A percentile compares a stretch with the other conserved stretches of the same genome.
These are phyloP conservation scores for Silene noctiflora DNA, from an alignment of 179 eudicot genomes.

Conservation along the genomic window DNA sequence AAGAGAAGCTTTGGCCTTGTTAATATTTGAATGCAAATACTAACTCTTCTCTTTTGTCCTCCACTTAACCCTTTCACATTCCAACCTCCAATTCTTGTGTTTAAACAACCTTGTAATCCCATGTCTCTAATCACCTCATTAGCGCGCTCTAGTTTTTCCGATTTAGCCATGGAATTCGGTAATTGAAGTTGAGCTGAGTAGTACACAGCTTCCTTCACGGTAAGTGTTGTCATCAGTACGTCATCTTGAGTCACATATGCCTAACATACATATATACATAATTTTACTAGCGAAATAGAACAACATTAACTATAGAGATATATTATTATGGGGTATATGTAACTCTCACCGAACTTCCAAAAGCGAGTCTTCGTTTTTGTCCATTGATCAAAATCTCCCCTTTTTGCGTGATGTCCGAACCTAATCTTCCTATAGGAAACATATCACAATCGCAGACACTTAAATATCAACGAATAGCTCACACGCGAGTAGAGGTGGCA, in stretches of 20 bases:
- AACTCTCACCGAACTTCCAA: conserved; percentile 60
- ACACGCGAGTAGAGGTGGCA: neutral
- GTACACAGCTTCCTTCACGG: conserved; percentile 65
- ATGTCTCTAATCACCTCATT: conserved; percentile 53
- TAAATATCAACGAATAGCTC: neutral
- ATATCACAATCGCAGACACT: neutral
- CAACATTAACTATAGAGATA: too few species aligned
- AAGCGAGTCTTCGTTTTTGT: conserved; percentile 50
- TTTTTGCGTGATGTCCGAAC: conserved; percentile 39
- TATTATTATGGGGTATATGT: neutral
- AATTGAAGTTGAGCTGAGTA: conserved; percentile 74
- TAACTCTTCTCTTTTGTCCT: conserved; percentile 73
- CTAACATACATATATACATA: conserved; percentile 31
- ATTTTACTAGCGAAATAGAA: too few species aligned
- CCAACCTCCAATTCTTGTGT: conserved; percentile 61
- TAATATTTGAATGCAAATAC: conserved; percentile 69
- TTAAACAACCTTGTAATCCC: conserved; percentile 59
- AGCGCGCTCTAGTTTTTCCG: conserved; percentile 55
- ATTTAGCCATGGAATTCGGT: conserved; percentile 49
- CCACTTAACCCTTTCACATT: conserved; percentile 60
- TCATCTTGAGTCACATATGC: conserved; percentile 85
- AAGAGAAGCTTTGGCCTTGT: conserved; percentile 65
- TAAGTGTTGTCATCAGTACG: conserved; percentile 46
- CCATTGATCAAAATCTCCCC: conserved; percentile 67
- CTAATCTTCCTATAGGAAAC: conserved; percentile 40